These are phyloP conservation scores for Cyphellophora attinorum DNA, from an alignment of 2,329 filamentous ascomycete species.

Conservation along the genomic window DNA sequence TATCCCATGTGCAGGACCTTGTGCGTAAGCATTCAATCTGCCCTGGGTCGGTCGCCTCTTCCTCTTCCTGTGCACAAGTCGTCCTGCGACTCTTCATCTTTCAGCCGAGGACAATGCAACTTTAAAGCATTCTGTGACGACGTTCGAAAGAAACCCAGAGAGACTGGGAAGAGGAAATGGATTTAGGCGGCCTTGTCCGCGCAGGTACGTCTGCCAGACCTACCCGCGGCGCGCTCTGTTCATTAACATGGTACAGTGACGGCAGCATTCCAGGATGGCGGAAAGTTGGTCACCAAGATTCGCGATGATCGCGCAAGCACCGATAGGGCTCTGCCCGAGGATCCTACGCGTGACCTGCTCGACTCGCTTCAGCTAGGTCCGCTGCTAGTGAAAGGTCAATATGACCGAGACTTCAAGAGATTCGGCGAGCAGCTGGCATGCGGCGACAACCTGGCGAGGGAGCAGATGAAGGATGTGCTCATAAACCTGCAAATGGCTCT, in stretches of 20 bases:
- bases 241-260: too few relatives aligned
- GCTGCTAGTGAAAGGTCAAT: conserved; percentile 25
- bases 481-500: conserved; percentile 27
- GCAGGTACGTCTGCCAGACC: too few relatives aligned
- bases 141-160: too few relatives aligned
- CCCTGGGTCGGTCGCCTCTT: too few relatives aligned
- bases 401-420: conserved; percentile 23
- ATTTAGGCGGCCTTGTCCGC: background rate
- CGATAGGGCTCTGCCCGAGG: conserved; percentile 8
- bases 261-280: conserved; percentile 24
- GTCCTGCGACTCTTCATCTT: too few relatives aligned
- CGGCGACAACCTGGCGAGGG: conserved; percentile 27
- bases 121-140: too few relatives aligned
- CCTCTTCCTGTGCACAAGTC: too few relatives aligned
- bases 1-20: too few relatives aligned
- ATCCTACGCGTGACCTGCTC: conserved; percentile 21
- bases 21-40: too few relatives aligned
- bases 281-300: conserved; percentile 22
- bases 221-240: too few relatives aligned
- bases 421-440: conserved; percentile 26
- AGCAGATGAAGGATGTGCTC: conserved; percentile 30
- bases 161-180: too few relatives aligned
- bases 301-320: conserved; percentile 9
- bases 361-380: conserved; percentile 26
- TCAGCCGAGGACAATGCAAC: too few relatives aligned